A percentile compares a stretch with the other conserved stretches of the same genome.
phyloP scores from a whole-genome alignment of 1,284 basidiomycete genomes.

The Leccinum angustisporum region DNA sequence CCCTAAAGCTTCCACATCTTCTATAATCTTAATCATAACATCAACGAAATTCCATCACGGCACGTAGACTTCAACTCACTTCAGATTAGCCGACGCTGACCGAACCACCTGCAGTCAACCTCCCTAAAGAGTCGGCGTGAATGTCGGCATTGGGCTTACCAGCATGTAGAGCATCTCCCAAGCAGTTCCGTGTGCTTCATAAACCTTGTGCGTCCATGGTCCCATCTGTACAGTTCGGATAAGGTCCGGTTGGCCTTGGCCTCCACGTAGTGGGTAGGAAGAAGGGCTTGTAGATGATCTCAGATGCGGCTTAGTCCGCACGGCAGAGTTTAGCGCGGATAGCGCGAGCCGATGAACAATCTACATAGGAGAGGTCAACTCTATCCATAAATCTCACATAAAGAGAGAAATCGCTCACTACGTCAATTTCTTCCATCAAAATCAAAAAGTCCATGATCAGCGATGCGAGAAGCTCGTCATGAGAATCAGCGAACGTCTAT shows the following conservation, averaged over 20 bases:
- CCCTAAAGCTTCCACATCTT: slow-evolving; percentile 56
- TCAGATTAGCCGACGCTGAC: no score
- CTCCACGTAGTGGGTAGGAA: slow-evolving; percentile 86
- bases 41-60: no score
- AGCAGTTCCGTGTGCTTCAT: slow-evolving; percentile 93
- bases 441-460: slow-evolving; percentile 89
- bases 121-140: not conserved
- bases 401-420: slow-evolving; percentile 52
- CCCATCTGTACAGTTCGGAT: slow-evolving; percentile 97
- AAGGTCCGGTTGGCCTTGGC: slow-evolving; percentile 79
- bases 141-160: slow-evolving; percentile 42
- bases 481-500: slow-evolving; percentile 86
- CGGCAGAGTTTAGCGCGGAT: slow-evolving; percentile 90
- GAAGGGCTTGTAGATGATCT: slow-evolving; percentile 74
- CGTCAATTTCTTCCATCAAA: slow-evolving; percentile 80
- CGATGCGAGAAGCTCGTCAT: slow-evolving; percentile 60
- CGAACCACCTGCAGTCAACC: no score
- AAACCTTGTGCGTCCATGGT: slow-evolving; percentile 94
- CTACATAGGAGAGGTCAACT: slow-evolving; percentile 41
- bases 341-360: slow-evolving; percentile 85
- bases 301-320: slow-evolving; percentile 90
- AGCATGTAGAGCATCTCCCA: slow-evolving; percentile 98
- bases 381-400: not conserved
- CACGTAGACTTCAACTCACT: no score
- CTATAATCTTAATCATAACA: slow-evolving; percentile 31